phyloP scores from a whole-genome alignment of 352 stramenopile species.

The Globisporangium spiculum region DNA sequence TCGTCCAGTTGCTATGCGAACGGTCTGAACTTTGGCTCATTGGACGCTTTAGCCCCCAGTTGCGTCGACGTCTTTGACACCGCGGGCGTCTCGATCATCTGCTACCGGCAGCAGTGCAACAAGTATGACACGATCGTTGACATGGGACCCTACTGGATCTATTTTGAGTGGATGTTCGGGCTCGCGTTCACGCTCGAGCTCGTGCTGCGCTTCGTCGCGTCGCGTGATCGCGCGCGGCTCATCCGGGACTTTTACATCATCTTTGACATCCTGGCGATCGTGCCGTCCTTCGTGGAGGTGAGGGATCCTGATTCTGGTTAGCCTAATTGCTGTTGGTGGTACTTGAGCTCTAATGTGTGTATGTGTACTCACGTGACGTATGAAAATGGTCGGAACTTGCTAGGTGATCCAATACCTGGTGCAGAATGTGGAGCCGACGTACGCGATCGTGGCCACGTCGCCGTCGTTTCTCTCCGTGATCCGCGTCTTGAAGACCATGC shows the following conservation, averaged over 20 bases:
- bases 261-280: slow-evolving; percentile 60
- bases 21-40: slow-evolving; percentile 54
- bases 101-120: slow-evolving; percentile 51
- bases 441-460: slow-evolving; percentile 56
- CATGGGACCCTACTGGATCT: slow-evolving; percentile 78
- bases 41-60: slow-evolving; percentile 17
- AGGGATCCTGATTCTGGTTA: neutral
- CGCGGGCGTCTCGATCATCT: slow-evolving; percentile 33
- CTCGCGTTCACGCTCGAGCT: slow-evolving; percentile 57
- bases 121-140: slow-evolving; percentile 33
- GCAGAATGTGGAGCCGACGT: slow-evolving; percentile 35
- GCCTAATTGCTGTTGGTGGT: neutral
- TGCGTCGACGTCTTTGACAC: slow-evolving; percentile 39
- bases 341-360: neutral
- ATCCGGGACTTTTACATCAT: slow-evolving; percentile 59
- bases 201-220: slow-evolving; percentile 52
- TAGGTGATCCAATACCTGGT: slow-evolving; percentile 31
- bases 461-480: slow-evolving; percentile 68
- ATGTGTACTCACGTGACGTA: neutral
- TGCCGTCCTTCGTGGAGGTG: slow-evolving; percentile 68
- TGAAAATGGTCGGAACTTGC: neutral
- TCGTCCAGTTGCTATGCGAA: slow-evolving; percentile 41
- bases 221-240: slow-evolving; percentile 31
- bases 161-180: slow-evolving; percentile 69
- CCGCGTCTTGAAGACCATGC: slow-evolving; percentile 67